Base-by-base conservation (phyloP, 2,329 filamentous ascomycete species). In the Verticillium dahliae region DNA sequence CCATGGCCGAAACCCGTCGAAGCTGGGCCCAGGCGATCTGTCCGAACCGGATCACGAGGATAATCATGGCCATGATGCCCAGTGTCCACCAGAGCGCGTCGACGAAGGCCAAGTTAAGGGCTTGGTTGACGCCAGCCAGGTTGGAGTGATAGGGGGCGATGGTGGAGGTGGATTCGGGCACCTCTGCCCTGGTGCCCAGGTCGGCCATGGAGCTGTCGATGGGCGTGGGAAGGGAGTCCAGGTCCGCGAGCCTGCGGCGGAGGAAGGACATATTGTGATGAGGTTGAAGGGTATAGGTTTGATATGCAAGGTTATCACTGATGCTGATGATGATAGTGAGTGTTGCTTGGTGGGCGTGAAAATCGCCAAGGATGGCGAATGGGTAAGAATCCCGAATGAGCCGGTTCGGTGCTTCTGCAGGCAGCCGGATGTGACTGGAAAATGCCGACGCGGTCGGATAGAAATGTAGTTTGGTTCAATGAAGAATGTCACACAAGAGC, bases 111-210 rank as follows among this genome's bases (percentile, higher is more conserved):
- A 84, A 71, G 70, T 89, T 87, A 66, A 81, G 75, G 1, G 74
- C 66, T 69, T 87, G 85, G 67, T 86, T 82, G 65, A 89, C 85
- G 60, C 86, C 86, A 67, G 81, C 82, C 63, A 89, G 78, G 56
- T 77, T 78, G 37, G 80, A 81, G 67, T 81, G 78, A 70, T 80
- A 89, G 18, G 82, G 81, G 14, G 81, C 78, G 62, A 87, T 82
- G 22, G 82, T 84, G 22, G 78, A 75, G 52, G 74, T 76, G 27
- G 67, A 64, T 52, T 68, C 58, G 31, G 70, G 64, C 39, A 67
- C 69, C 50, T 68, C 67, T 14, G 68, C 65, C 60, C 67, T 37
- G 22, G 60, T 71, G 62, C 61, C 59, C n/a, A 59, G 60, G 63
- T 45, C 61, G 58, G 41, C 65, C n/a, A 72, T 69, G 59, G 63